Percentiles rank a stretch among this genome's conserved stretches.
These are phyloP conservation scores for Tolypocladium sp. DNA, from an alignment of 2,329 filamentous ascomycete genomes.

Conservation along the genomic window DNA sequence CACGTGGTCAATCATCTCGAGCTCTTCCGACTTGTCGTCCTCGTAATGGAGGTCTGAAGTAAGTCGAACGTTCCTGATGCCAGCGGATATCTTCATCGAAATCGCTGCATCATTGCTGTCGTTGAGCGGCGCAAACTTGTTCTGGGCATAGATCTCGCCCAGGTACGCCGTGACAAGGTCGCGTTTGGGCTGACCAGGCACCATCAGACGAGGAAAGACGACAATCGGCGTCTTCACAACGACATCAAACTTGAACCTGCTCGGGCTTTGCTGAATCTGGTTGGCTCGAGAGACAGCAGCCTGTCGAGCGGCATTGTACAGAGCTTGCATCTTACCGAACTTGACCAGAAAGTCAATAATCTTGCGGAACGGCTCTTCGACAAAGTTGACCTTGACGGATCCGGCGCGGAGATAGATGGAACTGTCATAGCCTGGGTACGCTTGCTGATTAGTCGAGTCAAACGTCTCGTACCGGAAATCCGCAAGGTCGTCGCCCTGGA, in stretches of 20 bases:
- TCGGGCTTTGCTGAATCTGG: slow-evolving; percentile 83
- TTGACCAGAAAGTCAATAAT: slow-evolving; percentile 98
- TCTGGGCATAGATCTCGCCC: slow-evolving; percentile 95
- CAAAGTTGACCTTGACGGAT: slow-evolving; percentile 92
- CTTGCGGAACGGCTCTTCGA: slow-evolving; percentile 95
- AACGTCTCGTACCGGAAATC: slow-evolving; percentile 98
- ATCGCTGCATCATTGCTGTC: slow-evolving; percentile 64
- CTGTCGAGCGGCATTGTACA: slow-evolving; percentile 94
- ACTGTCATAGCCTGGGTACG: slow-evolving; percentile 90
- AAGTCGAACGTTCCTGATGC: slow-evolving; percentile 83
- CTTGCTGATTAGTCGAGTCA: slow-evolving; percentile 56
- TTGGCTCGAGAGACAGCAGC: slow-evolving; percentile 90
- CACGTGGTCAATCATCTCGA: slow-evolving; percentile 95
- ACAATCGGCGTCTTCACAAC: slow-evolving; percentile 92
- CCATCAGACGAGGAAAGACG: slow-evolving; percentile 76
- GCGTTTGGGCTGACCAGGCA: slow-evolving; percentile 58
- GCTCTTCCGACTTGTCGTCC: slow-evolving; percentile 63
- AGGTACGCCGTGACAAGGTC: slow-evolving; percentile 88
- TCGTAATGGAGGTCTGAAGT: slow-evolving; percentile 84
- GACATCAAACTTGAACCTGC: slow-evolving; percentile 88
- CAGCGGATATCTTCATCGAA: slow-evolving; percentile 83
- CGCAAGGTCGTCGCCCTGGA: slow-evolving; percentile 89
- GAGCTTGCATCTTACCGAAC: slow-evolving; percentile 98
- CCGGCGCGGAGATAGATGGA: slow-evolving; percentile 85
- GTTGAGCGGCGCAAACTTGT: slow-evolving; percentile 79